Evolutionary conservation across 768 basidiomycete species (phyloP).

Genomic region (Phanerodontia chrysosporium): DNA sequence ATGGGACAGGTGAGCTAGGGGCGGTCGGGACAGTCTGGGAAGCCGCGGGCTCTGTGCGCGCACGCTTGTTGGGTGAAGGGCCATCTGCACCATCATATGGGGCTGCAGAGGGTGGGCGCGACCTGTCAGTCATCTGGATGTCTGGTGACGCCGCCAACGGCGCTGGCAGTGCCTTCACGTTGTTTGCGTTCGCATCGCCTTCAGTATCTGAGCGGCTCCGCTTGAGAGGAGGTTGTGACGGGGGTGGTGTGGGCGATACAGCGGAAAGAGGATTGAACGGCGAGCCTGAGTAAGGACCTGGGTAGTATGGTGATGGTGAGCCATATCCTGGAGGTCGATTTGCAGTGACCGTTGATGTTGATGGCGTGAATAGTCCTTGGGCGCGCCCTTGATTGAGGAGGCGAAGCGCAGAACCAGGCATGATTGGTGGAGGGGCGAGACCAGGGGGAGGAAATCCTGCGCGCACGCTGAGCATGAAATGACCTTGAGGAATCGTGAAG

Average conservation of each 20-base stretch:
- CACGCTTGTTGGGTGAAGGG: constrained; percentile 69
- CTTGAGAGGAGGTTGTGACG: constrained; percentile 38
- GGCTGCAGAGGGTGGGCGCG: constrained; percentile 48
- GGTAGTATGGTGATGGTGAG: constrained; percentile 48
- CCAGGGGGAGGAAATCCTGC: constrained; percentile 21
- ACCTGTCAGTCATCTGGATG: constrained; percentile 41
- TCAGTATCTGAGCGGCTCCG: constrained; percentile 68
- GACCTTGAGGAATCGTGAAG: too few relatives aligned
- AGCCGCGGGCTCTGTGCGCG: constrained; percentile 48
- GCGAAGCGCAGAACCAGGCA: constrained; percentile 83
- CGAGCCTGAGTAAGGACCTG: constrained; percentile 44
- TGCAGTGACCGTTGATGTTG: constrained; percentile 53
- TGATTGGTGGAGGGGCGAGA: constrained; percentile 78
- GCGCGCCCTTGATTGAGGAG: constrained; percentile 82
- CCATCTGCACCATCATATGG: constrained; percentile 54
- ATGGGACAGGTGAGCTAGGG: constrained; percentile 9
- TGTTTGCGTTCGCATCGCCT: constrained; percentile 31
- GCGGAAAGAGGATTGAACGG: constrained; percentile 40
- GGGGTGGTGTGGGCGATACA: constrained; percentile 33
- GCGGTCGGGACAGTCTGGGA: constrained; percentile 8
- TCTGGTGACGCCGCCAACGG: constrained; percentile 36
- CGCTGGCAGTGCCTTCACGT: constrained; percentile 16
- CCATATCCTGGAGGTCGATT: constrained; percentile 45
- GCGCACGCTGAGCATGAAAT: constrained; percentile 6
- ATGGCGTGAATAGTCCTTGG: constrained; percentile 82